Evolutionary conservation across 2,329 filamentous ascomycete species (phyloP).

Genomic region (Microdochium trichocladiopsis): DNA sequence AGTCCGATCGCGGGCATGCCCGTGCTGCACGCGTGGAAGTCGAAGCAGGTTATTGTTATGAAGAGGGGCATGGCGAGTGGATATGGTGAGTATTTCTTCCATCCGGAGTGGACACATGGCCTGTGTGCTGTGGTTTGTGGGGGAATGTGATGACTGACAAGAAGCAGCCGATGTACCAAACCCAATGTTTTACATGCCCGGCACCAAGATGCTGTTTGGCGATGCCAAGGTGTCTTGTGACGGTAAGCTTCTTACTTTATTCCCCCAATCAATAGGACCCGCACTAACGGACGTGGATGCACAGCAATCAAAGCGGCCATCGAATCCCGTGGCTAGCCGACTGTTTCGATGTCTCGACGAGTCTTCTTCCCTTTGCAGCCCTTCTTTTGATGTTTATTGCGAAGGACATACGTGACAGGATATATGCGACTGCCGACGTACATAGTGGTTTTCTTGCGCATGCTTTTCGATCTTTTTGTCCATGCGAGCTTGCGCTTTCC

Average conservation of each 20-base stretch:
- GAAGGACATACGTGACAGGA: too few species aligned
- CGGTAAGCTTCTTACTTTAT: slow-evolving; percentile 39
- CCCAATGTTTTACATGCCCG: slow-evolving; percentile 89
- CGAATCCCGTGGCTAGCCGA: slow-evolving; percentile 21
- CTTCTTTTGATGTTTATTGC: too few species aligned
- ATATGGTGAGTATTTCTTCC: slow-evolving; percentile 59
- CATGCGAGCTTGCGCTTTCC: too few species aligned
- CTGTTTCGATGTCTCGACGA: too few species aligned
- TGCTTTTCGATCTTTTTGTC: too few species aligned
- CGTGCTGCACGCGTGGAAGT: slow-evolving; percentile 88
- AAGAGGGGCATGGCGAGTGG: slow-evolving; percentile 85
- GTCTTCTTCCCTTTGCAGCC: too few species aligned
- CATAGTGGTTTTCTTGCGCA: too few species aligned
- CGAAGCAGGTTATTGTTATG: slow-evolving; percentile 89
- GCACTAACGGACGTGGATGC: too few species aligned
- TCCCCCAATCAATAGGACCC: too few species aligned
- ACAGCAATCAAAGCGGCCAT: slow-evolving; percentile 33
- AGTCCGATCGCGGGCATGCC: slow-evolving; percentile 89
- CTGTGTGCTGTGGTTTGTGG: slow-evolving; percentile 1
- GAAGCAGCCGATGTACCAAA: slow-evolving; percentile 74
- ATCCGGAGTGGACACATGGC: too few species aligned
- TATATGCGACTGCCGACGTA: not conserved
- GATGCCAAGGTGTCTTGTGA: slow-evolving; percentile 82
- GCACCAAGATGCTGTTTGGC: slow-evolving; percentile 86
- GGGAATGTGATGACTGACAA: not conserved